These are phyloP conservation scores for Eucalyptus polybractea DNA, from an alignment of 345 rosid genomes.

Conservation along the genomic window DNA sequence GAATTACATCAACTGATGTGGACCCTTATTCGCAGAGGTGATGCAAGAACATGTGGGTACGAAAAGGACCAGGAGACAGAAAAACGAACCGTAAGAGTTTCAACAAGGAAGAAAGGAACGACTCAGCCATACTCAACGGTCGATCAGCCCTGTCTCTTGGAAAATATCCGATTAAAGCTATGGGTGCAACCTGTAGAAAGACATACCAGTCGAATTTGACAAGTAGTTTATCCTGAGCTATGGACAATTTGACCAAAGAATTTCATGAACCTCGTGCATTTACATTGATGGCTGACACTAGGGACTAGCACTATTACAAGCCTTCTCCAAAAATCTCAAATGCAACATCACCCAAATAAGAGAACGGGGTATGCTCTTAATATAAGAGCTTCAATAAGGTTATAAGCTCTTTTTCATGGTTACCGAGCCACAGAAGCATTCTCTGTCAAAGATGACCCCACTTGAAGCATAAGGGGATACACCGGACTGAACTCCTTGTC, in stretches of 20 bases:
- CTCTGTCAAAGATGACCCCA: conserved; percentile 67
- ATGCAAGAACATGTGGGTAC: neutral
- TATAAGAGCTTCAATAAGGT: neutral
- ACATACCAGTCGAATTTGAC: neutral
- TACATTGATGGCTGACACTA: neutral
- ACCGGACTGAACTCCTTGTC: conserved; percentile 98
- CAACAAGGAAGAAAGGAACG: neutral
- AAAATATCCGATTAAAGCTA: neutral
- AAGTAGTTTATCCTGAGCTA: neutral
- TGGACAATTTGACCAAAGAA: neutral
- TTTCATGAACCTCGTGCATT: neutral
- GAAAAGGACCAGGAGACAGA: neutral
- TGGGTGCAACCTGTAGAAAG: neutral
- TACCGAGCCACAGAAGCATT: conserved; percentile 6
- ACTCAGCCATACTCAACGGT: neutral
- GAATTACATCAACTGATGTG: neutral
- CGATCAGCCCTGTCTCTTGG: neutral
- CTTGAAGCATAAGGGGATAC: conserved; percentile 83
- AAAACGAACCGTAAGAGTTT: neutral
- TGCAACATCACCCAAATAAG: neutral
- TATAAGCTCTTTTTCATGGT: neutral
- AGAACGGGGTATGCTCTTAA: neutral
- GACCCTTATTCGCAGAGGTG: neutral
- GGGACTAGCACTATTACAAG: neutral
- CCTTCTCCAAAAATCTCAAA: neutral